Conservation (phyloP, 352 stramenopile genomes). For the Phytophthora foliorum region DNA sequence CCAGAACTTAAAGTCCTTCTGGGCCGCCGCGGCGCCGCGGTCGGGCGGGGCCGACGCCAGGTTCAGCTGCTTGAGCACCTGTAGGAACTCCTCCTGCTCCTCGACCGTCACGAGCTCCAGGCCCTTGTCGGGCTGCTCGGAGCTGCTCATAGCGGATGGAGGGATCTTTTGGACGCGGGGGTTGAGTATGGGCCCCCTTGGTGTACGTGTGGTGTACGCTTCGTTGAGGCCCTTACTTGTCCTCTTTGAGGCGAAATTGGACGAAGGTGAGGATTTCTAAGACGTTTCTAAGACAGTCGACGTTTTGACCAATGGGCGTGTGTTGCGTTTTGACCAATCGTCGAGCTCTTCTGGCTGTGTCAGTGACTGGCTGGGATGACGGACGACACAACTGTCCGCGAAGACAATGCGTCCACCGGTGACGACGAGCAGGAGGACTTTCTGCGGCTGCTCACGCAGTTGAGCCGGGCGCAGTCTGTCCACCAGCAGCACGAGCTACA, state of each 20-base stretch:
- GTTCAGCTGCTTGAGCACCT: slow-evolving; percentile 76
- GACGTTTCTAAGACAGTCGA: no score
- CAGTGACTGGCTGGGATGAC: background rate
- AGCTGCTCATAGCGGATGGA: slow-evolving; percentile 25
- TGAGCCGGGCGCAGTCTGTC: slow-evolving; percentile 55
- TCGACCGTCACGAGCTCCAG: slow-evolving; percentile 66
- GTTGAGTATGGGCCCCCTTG: background rate
- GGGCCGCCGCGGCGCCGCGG: slow-evolving; percentile 21
- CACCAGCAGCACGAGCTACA: slow-evolving; percentile 32
- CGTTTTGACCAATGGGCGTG: no score
- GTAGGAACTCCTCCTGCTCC: slow-evolving; percentile 80
- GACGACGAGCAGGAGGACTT: slow-evolving; percentile 78
- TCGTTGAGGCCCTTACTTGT: no score
- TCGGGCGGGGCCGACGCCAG: slow-evolving; percentile 40
- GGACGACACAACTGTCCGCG: background rate
- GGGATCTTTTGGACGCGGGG: slow-evolving; percentile 16
- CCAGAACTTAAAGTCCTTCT: slow-evolving; percentile 94
- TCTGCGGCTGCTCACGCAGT: slow-evolving; percentile 68
- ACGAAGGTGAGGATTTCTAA: no score
- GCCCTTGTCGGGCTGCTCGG: slow-evolving; percentile 25
- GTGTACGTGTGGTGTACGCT: background rate
- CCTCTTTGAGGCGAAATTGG: no score
- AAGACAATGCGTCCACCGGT: background rate
- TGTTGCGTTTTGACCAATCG: slow-evolving; percentile 16
- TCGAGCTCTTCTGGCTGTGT: background rate